phyloP scores from a whole-genome alignment of 2,329 filamentous ascomycete genomes.

The Fusarium multiceps region DNA sequence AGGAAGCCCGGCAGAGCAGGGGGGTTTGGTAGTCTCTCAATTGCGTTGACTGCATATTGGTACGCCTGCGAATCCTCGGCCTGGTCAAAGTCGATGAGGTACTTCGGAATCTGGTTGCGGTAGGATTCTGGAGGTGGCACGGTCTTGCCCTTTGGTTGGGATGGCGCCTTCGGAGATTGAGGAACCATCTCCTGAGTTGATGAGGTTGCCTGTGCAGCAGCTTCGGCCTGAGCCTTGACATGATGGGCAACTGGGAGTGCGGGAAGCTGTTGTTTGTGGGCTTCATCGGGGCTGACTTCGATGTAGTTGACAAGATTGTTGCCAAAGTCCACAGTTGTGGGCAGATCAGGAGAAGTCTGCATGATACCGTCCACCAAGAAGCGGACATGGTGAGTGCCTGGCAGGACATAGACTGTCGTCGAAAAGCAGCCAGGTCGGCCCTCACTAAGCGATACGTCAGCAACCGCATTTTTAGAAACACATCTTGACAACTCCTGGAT shows the following conservation, averaged over 20 bases:
- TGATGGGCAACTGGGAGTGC: conserved; percentile 50
- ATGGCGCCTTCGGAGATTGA: conserved; percentile 10
- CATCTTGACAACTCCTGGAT: conserved; percentile 2
- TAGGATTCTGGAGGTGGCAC: conserved; percentile 71
- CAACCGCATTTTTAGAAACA: conserved; percentile 4
- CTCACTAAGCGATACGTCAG: conserved; percentile 55
- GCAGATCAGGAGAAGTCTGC: conserved; percentile 86
- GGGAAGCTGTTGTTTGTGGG: conserved; percentile 50
- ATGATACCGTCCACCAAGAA: conserved; percentile 96
- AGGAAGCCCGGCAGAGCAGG: conserved; percentile 90
- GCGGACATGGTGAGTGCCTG: conserved; percentile 95
- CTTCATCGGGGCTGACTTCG: conserved; percentile 84
- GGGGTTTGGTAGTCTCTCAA: conserved; percentile 83
- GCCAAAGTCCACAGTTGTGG: conserved; percentile 96
- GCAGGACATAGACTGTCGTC: conserved; percentile 83
- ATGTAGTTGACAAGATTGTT: conserved; percentile 99
- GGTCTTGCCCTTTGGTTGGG: conserved; percentile 64
- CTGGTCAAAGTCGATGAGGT: conserved; percentile 87
- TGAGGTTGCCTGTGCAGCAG: conserved; percentile 13
- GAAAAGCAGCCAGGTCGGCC: conserved; percentile 74
- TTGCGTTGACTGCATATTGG: conserved; percentile 77
- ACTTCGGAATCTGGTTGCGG: conserved; percentile 80
- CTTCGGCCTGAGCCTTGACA: conserved; percentile 31
- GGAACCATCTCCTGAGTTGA: conserved; percentile 14
- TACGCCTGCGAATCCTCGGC: conserved; percentile 81